Conservation (phyloP, 768 basidiomycete genomes). For the Lepiota brunneoincarnata region DNA sequence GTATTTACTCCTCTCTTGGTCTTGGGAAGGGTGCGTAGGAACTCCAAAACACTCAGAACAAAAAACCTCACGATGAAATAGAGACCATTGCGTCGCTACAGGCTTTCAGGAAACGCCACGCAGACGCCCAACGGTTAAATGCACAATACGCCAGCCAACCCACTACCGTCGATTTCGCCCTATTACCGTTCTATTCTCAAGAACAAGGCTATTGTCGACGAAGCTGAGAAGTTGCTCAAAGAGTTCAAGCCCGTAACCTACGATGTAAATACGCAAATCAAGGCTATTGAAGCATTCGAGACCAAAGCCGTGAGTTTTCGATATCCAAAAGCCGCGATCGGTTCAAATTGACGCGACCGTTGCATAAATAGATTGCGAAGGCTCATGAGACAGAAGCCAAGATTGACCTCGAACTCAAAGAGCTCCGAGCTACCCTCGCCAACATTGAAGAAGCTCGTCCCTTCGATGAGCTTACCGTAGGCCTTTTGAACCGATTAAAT, state of each 20-base stretch:
- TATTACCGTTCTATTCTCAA: conserved; percentile 91
- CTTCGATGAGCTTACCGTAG: conserved; percentile 93
- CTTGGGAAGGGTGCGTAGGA: conserved; percentile 76
- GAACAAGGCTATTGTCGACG: conserved; percentile 89
- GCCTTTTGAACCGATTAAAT: conserved; percentile 26
- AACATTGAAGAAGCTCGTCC: conserved; percentile 98
- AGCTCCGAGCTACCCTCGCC: conserved; percentile 88
- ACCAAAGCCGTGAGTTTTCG: conserved; percentile 75
- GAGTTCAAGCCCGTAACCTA: conserved; percentile 95
- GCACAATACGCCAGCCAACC: conserved; percentile 64
- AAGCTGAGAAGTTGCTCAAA: conserved; percentile 85
- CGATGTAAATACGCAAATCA: conserved; percentile 85
- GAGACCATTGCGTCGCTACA: conserved; percentile 90
- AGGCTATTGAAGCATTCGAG: conserved; percentile 96
- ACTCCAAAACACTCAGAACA: not conserved
- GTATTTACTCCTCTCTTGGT: conserved; percentile 78
- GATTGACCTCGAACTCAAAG: conserved; percentile 87
- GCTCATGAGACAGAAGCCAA: conserved; percentile 88
- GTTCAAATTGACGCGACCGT: not conserved
- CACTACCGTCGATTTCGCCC: conserved; percentile 83
- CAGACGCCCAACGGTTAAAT: conserved; percentile 78
- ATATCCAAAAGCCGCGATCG: not conserved
- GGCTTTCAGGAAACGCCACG: conserved; percentile 95
- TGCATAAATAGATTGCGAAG: conserved; percentile 63
- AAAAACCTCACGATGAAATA: conserved; percentile 24